These are phyloP conservation scores for Fagopyrum tataricum DNA, from an alignment of 148 eudicot genomes.

Conservation along the genomic window DNA sequence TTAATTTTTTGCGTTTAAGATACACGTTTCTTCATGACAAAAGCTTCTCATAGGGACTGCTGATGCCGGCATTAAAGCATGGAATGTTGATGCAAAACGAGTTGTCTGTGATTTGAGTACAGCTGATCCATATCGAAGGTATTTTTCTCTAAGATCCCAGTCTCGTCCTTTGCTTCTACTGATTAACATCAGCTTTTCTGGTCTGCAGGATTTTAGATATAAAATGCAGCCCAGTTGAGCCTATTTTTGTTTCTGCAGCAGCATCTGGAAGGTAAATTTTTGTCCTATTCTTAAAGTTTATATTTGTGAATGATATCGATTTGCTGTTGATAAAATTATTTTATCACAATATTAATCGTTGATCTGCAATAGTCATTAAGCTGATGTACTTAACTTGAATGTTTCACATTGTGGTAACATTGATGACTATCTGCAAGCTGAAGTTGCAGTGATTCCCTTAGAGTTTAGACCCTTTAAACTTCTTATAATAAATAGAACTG, in stretches of 20 bases:
- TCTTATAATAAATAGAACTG: not conserved
- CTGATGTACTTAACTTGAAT: not conserved
- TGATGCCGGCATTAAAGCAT: constrained; percentile 95
- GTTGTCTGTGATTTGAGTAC: constrained; percentile 95
- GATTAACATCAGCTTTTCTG: constrained; percentile 19
- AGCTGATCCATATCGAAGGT: constrained; percentile 71
- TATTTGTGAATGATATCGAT: not conserved
- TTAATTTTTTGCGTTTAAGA: constrained; percentile 18
- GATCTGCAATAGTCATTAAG: not conserved
- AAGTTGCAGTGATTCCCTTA: not conserved
- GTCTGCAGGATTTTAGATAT: constrained; percentile 75
- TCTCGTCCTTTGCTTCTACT: constrained; percentile 8
- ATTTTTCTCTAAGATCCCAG: constrained; percentile 12
- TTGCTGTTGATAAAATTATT: not conserved
- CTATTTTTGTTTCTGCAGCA: constrained; percentile 94
- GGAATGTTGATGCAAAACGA: constrained; percentile 98
- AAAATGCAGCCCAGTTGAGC: constrained; percentile 97
- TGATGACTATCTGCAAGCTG: not conserved
- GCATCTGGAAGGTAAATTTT: constrained; percentile 73
- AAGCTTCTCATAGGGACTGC: constrained; percentile 99
- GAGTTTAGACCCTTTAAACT: not conserved
- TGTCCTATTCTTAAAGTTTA: not conserved
- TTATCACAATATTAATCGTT: not conserved
- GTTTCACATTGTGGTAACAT: not conserved
- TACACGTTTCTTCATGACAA: constrained; percentile 32